Percentiles rank a stretch among this genome's conserved stretches.
These are phyloP conservation scores for Pseudocohnilembus persalinus DNA, from an alignment of 169 alveolate genomes.

Conservation along the genomic window DNA sequence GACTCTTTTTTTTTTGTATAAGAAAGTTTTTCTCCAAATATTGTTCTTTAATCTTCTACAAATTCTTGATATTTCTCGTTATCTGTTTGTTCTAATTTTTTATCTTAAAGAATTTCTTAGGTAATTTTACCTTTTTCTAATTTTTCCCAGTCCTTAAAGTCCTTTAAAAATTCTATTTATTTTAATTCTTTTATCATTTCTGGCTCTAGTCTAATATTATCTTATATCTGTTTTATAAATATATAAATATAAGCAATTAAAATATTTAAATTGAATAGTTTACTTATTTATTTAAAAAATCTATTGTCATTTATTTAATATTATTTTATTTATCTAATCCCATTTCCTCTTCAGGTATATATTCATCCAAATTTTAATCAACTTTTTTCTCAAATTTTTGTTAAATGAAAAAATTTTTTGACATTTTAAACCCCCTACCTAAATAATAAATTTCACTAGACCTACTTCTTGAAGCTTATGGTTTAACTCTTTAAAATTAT, in stretches of 20 bases:
- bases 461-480: constrained; percentile 28
- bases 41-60: background rate
- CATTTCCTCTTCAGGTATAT: background rate
- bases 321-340: background rate
- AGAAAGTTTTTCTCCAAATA: background rate
- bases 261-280: no score
- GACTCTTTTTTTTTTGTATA: background rate
- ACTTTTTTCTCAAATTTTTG: background rate
- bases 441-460: constrained; percentile 39
- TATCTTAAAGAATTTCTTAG: background rate
- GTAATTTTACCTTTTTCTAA: background rate
- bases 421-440: constrained; percentile 27
- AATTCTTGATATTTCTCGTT: background rate
- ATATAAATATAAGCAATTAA: no score
- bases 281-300: background rate
- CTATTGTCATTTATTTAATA: background rate
- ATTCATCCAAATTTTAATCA: background rate
- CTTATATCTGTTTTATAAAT: background rate
- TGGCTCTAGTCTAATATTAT: background rate
- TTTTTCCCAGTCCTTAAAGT: background rate
- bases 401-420: background rate
- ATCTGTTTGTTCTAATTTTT: background rate
- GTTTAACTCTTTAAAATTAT: constrained; percentile 41
- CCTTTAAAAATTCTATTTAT: no score
- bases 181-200: background rate